These are phyloP conservation scores for Emergomyces pasteurianus DNA, from an alignment of 2,329 filamentous ascomycete species.

Conservation along the genomic window DNA sequence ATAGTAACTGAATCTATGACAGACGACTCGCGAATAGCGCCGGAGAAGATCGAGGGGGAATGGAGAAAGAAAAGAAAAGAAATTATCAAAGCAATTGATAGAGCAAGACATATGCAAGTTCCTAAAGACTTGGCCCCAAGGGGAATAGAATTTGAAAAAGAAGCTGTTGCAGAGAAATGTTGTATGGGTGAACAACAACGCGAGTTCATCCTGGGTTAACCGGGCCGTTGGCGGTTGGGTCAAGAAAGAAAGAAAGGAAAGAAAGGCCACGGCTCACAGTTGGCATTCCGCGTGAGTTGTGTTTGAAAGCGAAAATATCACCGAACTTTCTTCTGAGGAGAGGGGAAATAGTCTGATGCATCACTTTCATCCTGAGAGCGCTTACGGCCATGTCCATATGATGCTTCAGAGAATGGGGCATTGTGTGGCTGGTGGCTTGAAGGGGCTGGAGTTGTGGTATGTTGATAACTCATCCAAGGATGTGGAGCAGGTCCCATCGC, in stretches of 20 bases:
- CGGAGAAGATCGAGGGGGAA: neutral
- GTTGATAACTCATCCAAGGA: neutral
- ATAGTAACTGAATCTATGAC: neutral
- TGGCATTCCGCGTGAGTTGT: neutral
- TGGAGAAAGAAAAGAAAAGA: neutral
- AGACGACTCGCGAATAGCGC: neutral
- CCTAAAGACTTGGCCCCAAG: neutral
- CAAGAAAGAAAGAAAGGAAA: neutral
- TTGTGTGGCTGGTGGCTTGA: neutral
- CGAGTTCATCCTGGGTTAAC: neutral
- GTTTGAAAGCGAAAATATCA: neutral
- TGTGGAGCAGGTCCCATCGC: neutral
- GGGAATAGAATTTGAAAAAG: neutral
- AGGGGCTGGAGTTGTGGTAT: neutral
- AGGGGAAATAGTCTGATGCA: constrained; percentile 1
- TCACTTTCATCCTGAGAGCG: constrained; percentile 5
- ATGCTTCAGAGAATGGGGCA: neutral
- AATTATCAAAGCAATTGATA: neutral
- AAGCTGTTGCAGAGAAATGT: neutral
- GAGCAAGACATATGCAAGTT: neutral
- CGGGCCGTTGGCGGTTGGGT: neutral
- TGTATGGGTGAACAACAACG: neutral
- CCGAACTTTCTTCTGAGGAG: constrained; percentile 4
- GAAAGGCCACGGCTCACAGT: neutral
- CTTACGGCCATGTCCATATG: constrained; percentile 3